A percentile compares a stretch with the other conserved stretches of the same genome.
phyloP scores from a whole-genome alignment of 2,329 filamentous ascomycete genomes.

The Xenoacremonium recifei region DNA sequence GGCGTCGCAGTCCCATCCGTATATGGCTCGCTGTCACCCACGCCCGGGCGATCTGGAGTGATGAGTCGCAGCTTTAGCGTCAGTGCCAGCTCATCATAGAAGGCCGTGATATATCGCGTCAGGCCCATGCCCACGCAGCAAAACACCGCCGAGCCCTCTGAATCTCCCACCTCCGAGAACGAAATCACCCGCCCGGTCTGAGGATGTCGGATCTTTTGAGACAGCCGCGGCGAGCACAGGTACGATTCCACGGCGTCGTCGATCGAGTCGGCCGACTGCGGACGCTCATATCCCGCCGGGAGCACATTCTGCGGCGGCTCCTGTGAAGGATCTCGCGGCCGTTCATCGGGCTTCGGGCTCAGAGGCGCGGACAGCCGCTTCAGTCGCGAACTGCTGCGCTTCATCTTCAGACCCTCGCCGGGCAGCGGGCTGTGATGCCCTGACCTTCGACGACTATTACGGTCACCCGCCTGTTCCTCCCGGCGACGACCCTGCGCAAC shows the following conservation, averaged over 20 bases:
- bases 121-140: conserved; percentile 98
- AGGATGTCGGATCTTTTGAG: conserved; percentile 83
- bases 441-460: conserved; percentile 43
- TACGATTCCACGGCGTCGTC: conserved; percentile 87
- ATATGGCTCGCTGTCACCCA: conserved; percentile 88
- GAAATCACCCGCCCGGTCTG: conserved; percentile 85
- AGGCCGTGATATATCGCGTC: conserved; percentile 92
- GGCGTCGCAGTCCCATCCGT: conserved; percentile 80
- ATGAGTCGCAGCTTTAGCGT: conserved; percentile 88
- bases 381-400: conserved; percentile 57
- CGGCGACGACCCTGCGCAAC: conserved; percentile 60
- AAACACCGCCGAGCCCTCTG: conserved; percentile 87
- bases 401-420: conserved; percentile 42
- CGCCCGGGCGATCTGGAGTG: conserved; percentile 89
- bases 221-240: conserved; percentile 77
- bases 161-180: conserved; percentile 94
- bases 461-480: conserved; percentile 49
- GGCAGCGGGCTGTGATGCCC: conserved; percentile 50
- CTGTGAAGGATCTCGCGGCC: conserved; percentile 22
- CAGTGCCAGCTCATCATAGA: conserved; percentile 92
- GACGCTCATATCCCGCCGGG: conserved; percentile 65
- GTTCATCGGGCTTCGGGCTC: conserved; percentile 41
- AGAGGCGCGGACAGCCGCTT: conserved; percentile 55
- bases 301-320: conserved; percentile 28
- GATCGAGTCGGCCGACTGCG: conserved; percentile 78